Evolutionary conservation across 1,284 basidiomycete genomes (phyloP).

Genomic region (Mycena citricolor): DNA sequence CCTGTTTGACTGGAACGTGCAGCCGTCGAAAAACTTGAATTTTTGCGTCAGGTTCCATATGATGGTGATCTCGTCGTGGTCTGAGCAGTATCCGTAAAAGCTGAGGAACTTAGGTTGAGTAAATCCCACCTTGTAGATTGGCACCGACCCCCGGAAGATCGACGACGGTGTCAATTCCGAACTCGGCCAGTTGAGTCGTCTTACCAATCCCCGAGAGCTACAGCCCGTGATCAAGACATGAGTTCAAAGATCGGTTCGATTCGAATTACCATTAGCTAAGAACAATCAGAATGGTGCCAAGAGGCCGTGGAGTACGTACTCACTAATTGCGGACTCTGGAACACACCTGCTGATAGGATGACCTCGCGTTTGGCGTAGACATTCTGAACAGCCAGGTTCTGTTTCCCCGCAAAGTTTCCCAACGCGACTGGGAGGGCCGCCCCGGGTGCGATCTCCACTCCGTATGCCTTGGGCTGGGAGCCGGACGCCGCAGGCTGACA

Average conservation of each 20-base stretch:
- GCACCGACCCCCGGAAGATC: slow-evolving; percentile 16
- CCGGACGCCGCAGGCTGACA: slow-evolving; percentile 11
- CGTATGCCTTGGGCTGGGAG: slow-evolving; percentile 11
- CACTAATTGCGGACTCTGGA: slow-evolving; percentile 26
- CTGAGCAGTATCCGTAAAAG: too few relatives aligned
- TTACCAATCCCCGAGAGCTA: slow-evolving; percentile 20
- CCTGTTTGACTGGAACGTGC: slow-evolving; percentile 29
- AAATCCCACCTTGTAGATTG: slow-evolving; percentile 19
- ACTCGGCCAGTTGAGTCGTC: slow-evolving; percentile 1
- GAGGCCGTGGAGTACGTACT: not conserved
- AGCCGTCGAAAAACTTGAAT: slow-evolving; percentile 29
- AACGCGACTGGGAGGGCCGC: slow-evolving; percentile 7
- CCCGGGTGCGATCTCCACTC: slow-evolving; percentile 9
- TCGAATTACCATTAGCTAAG: slow-evolving; percentile 14
- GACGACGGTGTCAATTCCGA: slow-evolving; percentile 11
- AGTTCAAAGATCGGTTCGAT: not conserved
- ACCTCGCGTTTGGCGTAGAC: slow-evolving; percentile 23
- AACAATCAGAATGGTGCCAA: not conserved
- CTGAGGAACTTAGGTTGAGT: too few relatives aligned
- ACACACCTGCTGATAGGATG: slow-evolving; percentile 26
- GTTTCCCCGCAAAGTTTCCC: slow-evolving; percentile 7
- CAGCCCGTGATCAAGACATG: not conserved
- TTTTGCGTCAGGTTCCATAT: slow-evolving; percentile 31
- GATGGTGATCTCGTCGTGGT: slow-evolving; percentile 33
- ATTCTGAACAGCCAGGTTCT: slow-evolving; percentile 8